Base-by-base conservation (phyloP, 1,284 basidiomycete genomes). In the Cryptococcus sp. region DNA sequence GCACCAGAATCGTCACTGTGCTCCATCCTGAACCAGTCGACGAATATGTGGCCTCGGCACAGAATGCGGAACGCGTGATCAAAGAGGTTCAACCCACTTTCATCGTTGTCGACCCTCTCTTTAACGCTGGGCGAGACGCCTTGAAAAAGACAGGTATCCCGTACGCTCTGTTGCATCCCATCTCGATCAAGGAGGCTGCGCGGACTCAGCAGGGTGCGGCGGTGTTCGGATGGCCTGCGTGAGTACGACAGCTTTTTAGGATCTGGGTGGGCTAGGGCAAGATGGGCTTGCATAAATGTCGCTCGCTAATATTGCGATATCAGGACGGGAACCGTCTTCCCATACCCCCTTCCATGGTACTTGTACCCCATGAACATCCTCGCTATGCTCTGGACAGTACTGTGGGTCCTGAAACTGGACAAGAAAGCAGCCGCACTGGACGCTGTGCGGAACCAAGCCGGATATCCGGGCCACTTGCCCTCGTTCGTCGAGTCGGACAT, bases 101-200 rank as follows among this genome's bases (percentile, higher is more conserved):
- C 19, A 51, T 61, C 30, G 58, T 65, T 15, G 48, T 62, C 13
- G 67, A 67, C 41, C 20, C 23, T 2, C 39, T 64, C 7, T 61
- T 58, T 25, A 50, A 55, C 22, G 43, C 52, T 17, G 65, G 47
- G 10, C 57, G 42, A 20, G 67, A 69, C 47, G 67, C 58, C n/a
- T 38, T 62, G 5, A 25, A 19, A 19, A 58, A 54, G 47, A 38
- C 43, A 1, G 56, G 46, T 7, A 35, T 23, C 25, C 41, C 46
- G 13, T 61, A 46, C 41, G 49, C 54, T 16, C 4, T 47, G 8
- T 54, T 69, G n/a, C 61, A 54, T 40, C 65, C 67, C 5, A 64
- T 63, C 47, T 62, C 61, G 3, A 23, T 66, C 47, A 62, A 61
- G 27, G 67, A 69, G n/a, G 52, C 54, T 22, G 63, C 61, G 7